Conservation (phyloP, 2,329 filamentous ascomycete genomes). For the Ophiostoma pallidulum region DNA sequence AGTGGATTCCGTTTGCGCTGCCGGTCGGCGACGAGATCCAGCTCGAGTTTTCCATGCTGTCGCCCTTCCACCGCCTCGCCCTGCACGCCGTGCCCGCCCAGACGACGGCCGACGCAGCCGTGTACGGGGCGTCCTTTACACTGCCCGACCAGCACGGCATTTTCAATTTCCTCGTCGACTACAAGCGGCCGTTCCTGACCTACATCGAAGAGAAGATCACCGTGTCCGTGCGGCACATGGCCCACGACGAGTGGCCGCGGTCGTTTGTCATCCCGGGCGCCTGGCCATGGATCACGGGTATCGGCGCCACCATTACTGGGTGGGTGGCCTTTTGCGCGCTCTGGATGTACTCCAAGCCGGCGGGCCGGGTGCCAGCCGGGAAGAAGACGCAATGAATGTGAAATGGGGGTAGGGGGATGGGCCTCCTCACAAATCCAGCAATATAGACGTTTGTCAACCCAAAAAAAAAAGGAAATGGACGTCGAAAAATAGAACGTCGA, state of each 20-base stretch:
- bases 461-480: neutral
- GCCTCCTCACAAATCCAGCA: no score
- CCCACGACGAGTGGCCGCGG: constrained; percentile 91
- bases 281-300: constrained; percentile 89
- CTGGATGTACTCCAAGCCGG: constrained; percentile 67
- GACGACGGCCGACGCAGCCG: constrained; percentile 56
- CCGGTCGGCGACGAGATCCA: constrained; percentile 67
- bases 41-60: constrained; percentile 98
- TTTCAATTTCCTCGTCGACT: constrained; percentile 97
- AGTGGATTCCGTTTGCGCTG: constrained; percentile 64
- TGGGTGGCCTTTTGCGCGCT: constrained; percentile 78
- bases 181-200: constrained; percentile 87
- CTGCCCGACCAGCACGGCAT: constrained; percentile 97
- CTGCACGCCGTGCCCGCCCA: constrained; percentile 44
- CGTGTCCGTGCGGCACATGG: constrained; percentile 90
- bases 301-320: constrained; percentile 71
- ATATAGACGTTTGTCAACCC: neutral
- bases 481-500: neutral
- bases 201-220: constrained; percentile 89
- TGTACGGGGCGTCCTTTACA: constrained; percentile 67
- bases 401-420: no score
- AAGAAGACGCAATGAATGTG: constrained; percentile 40
- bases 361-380: constrained; percentile 22
- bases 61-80: constrained; percentile 84
- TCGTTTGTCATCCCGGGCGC: constrained; percentile 83